phyloP scores from a whole-genome alignment of 2,329 filamentous ascomycete genomes.

The Botryotinia calthae region DNA sequence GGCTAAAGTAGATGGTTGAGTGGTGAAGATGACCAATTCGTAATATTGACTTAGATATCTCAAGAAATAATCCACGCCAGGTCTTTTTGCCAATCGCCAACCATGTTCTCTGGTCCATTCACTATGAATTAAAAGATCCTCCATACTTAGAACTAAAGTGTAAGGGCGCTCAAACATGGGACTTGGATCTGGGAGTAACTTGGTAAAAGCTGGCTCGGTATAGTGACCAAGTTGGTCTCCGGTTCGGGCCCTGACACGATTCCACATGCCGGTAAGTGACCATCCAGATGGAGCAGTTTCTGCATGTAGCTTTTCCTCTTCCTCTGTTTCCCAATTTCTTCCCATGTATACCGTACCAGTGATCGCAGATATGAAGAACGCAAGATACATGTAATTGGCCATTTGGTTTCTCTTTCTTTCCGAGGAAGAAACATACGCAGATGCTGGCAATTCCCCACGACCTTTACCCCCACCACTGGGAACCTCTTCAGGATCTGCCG shows the following conservation, averaged over 20 bases:
- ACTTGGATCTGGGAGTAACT: conserved; percentile 81
- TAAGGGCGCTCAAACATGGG: conserved; percentile 81
- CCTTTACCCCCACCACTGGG: conserved; percentile 49
- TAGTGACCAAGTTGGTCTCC: conserved; percentile 83
- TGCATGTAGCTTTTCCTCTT: conserved; percentile 66
- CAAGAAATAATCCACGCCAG: conserved; percentile 94
- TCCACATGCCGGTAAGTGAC: conserved; percentile 72
- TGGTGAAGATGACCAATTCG: conserved; percentile 94
- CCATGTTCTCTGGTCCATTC: conserved; percentile 93
- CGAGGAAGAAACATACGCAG: conserved; percentile 85
- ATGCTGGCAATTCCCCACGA: conserved; percentile 67
- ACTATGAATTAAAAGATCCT: conserved; percentile 91
- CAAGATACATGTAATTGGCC: conserved; percentile 70
- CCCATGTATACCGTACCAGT: conserved; percentile 64
- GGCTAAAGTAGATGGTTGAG: conserved; percentile 76
- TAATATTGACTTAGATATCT: conserved; percentile 98
- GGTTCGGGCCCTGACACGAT: conserved; percentile 72
- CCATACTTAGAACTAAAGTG: conserved; percentile 86
- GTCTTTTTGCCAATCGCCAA: conserved; percentile 92
- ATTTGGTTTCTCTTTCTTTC: conserved; percentile 77
- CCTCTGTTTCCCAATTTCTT: conserved; percentile 77
- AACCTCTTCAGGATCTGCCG: conserved; percentile 42
- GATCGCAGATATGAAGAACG: conserved; percentile 57
- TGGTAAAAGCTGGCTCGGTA: conserved; percentile 91
- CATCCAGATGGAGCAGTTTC: conserved; percentile 76